Conservation (phyloP, 352 stramenopile genomes). For the Thalassiosira pacifica region DNA sequence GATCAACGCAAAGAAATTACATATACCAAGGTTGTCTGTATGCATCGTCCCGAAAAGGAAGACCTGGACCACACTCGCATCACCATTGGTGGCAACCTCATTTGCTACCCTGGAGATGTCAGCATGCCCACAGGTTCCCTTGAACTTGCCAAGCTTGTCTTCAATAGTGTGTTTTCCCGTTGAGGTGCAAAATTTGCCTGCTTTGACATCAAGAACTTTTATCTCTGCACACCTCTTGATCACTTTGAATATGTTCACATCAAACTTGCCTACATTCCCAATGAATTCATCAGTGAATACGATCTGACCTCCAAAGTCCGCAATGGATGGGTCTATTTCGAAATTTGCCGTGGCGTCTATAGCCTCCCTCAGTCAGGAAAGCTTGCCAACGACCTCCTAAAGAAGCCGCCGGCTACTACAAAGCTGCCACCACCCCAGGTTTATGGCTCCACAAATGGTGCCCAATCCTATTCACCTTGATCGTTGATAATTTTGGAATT, state of each 20-base stretch:
- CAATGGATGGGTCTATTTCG: constrained; percentile 4
- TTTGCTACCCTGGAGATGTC: constrained; percentile 28
- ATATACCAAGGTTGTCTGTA: constrained; percentile 10
- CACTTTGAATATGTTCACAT: constrained; percentile 55
- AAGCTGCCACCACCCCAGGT: no score
- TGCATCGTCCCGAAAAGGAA: constrained; percentile 5
- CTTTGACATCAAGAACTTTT: constrained; percentile 36
- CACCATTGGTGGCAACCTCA: constrained; percentile 29
- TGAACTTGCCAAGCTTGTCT: constrained; percentile 42
- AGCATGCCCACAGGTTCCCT: constrained; percentile 15
- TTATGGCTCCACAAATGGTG: constrained; percentile 54
- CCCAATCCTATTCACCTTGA: constrained; percentile 47
- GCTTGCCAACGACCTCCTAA: no score
- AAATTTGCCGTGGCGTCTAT: no score
- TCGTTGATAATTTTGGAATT: no score
- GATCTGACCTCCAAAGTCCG: not conserved
- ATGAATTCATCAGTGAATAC: constrained; percentile 3
- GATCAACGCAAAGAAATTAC: constrained; percentile 14
- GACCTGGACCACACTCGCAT: constrained; percentile 27
- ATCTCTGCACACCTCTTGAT: constrained; percentile 42
- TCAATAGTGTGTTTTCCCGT: constrained; percentile 49
- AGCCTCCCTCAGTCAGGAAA: no score
- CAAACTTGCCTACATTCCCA: not conserved
- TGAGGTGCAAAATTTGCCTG: constrained; percentile 33
- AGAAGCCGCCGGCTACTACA: constrained; percentile 17